A percentile compares a stretch with the other conserved stretches of the same genome.
These are phyloP conservation scores for Backusella morwellensis DNA, from an alignment of 192 early-diverging fungal genomes.

Conservation along the genomic window DNA sequence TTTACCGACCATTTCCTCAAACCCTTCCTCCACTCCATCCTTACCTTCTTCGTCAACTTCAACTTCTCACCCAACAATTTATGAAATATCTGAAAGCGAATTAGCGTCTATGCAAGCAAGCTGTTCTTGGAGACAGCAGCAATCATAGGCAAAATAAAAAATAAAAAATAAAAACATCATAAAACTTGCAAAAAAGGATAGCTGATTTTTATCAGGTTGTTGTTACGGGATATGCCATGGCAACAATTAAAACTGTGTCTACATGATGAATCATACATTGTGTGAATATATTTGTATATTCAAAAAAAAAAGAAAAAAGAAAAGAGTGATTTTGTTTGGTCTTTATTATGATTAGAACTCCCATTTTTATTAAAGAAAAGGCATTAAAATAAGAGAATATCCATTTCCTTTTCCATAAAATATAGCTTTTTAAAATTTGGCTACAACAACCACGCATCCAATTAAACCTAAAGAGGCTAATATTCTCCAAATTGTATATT, in stretches of 20 bases:
- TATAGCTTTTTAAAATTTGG: constrained; percentile 33
- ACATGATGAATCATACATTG: not conserved
- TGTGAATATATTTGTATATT: not conserved
- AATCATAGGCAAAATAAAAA: not conserved
- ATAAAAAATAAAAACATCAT: not conserved
- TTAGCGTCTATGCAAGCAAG: not conserved
- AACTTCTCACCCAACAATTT: not conserved
- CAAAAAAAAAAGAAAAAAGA: not conserved
- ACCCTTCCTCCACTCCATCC: not conserved
- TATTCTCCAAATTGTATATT: constrained; percentile 42
- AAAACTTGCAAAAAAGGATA: not conserved
- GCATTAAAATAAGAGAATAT: not conserved
- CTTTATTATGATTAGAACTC: not conserved
- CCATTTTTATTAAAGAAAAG: not conserved
- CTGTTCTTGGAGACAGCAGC: not conserved
- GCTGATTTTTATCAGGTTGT: not conserved
- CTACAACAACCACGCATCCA: constrained; percentile 45
- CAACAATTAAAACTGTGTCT: not conserved
- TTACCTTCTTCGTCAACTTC: not conserved
- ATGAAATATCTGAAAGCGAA: not conserved
- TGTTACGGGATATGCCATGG: not conserved
- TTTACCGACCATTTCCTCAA: not conserved
- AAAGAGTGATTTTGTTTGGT: not conserved
- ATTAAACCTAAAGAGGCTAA: constrained; percentile 42
- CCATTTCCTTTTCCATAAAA: too few species aligned